Base-by-base conservation (phyloP, 2,329 filamentous ascomycete genomes). In the Lecanosticta acicola region DNA sequence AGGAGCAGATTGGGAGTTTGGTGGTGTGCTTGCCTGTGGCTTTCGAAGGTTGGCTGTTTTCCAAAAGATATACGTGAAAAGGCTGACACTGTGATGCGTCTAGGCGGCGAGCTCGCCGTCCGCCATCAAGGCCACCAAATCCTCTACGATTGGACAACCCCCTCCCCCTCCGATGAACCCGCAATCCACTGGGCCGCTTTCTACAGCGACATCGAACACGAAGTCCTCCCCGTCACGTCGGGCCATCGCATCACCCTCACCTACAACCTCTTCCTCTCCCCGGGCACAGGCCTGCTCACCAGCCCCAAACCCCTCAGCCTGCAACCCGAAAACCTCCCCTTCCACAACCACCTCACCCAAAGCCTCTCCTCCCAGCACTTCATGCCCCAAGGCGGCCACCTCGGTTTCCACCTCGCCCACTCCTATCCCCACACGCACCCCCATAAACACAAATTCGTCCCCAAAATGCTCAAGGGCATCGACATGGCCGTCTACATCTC, bases 191-290 rank as follows among this genome's bases (percentile, higher is more conserved):
- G 75, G 75, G 72, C 72, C 0, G 75, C 76, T 0, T 79, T 79
- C 61, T 75, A 75, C 54, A 67, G 68, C 43, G 73, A 77, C 55
- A 77, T 73, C 51, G 70, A 77, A 48, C 75, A 78, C 43, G 73
- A 78, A 50, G 70, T 78, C 1, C 54, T 71, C 0, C 67, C 72
- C 11, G 70, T 83, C 4, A 74, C 63, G 0, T 52, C 62, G 1
- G 78, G 78, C 0, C 68, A 81, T 46, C 72, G 76, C 0, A 50
- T 83, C 13, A 81, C 76, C 0, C 58, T 83, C 17, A 82, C 78
- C 0, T 82, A 83, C 62, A 81, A 81, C 46, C 63, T 83, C 1
- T 79, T 70, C 50, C 61, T 68, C 9, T 62, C 64, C 1, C 58
- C 63, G 17, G 62, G 67, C 3, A 56, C 62, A n/a, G 66, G 64